Evolutionary conservation across 768 basidiomycete species (phyloP).

Genomic region (Suillus discolor): DNA sequence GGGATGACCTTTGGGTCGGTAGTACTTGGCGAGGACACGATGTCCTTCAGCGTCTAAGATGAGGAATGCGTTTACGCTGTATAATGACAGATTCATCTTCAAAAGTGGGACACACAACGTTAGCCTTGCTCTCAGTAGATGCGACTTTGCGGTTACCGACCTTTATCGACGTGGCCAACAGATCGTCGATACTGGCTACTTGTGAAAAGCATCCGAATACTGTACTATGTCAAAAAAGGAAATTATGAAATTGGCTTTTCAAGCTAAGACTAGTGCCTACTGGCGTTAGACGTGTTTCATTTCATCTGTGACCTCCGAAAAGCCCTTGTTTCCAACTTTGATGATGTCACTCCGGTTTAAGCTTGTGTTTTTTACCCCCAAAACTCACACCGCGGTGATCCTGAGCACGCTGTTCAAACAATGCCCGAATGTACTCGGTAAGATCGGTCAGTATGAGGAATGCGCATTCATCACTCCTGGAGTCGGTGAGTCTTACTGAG

Average conservation of each 20-base stretch:
- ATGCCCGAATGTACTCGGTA: slow-evolving; percentile 48
- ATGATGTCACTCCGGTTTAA: slow-evolving; percentile 39
- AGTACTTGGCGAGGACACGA: slow-evolving; percentile 96
- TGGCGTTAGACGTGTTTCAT: background rate
- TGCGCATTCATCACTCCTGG: slow-evolving; percentile 60
- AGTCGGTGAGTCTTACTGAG: slow-evolving; percentile 41
- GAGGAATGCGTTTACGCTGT: slow-evolving; percentile 84
- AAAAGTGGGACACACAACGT: background rate
- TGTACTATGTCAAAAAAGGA: slow-evolving; percentile 14
- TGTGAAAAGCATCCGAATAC: background rate
- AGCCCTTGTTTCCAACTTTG: slow-evolving; percentile 21
- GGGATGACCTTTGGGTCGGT: slow-evolving; percentile 69
- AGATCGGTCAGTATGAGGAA: slow-evolving; percentile 52
- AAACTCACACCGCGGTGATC: slow-evolving; percentile 39
- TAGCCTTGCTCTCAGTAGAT: background rate
- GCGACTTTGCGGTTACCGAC: background rate
- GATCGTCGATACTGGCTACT: background rate
- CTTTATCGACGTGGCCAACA: background rate
- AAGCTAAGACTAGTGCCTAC: background rate
- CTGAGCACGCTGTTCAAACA: slow-evolving; percentile 49
- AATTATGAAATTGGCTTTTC: slow-evolving; percentile 20
- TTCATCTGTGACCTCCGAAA: background rate
- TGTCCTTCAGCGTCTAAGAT: slow-evolving; percentile 96
- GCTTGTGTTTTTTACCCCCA: slow-evolving; percentile 56
- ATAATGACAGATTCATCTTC: slow-evolving; percentile 77